Percentiles rank a stretch among this genome's conserved stretches.
Conservation (phyloP, 2,329 filamentous ascomycete species). For the Exophiala bonariae region DNA sequence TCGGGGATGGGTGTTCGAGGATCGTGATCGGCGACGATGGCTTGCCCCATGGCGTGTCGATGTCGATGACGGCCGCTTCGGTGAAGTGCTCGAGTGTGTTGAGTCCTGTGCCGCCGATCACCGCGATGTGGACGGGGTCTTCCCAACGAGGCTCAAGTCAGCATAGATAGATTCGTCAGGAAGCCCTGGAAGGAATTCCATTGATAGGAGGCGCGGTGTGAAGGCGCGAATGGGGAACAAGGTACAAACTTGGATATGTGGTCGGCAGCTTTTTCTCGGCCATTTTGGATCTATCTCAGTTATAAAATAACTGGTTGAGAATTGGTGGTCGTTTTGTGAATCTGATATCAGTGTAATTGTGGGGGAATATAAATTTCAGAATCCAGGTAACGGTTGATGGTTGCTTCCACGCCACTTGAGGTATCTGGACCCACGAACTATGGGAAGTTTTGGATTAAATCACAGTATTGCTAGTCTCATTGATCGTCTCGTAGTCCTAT, state of each 20-base stretch:
- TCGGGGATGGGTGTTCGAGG: slow-evolving; percentile 78
- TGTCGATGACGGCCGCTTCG: slow-evolving; percentile 74
- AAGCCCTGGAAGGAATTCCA: no score
- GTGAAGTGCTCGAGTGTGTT: slow-evolving; percentile 83
- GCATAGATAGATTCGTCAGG: no score
- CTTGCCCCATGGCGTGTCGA: slow-evolving; percentile 83
- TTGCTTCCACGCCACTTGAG: no score
- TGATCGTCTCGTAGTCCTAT: no score
- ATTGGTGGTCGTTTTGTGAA: no score
- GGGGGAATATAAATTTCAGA: no score
- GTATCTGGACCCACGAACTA: no score
- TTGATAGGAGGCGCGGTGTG: neutral
- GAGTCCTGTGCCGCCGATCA: slow-evolving; percentile 92
- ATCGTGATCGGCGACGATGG: slow-evolving; percentile 79
- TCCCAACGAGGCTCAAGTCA: neutral
- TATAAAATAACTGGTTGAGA: no score
- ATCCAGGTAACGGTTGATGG: no score
- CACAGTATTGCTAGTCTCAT: no score
- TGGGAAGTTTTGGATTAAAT: no score
- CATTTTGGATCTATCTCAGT: slow-evolving; percentile 6
- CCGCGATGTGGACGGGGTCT: slow-evolving; percentile 78
- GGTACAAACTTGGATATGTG: slow-evolving; percentile 17
- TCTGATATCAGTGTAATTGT: no score
- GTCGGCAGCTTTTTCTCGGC: slow-evolving; percentile 12
- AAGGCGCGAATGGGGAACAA: neutral